These are phyloP conservation scores for Colletotrichum tofieldiae DNA, from an alignment of 2,329 filamentous ascomycete genomes.

Conservation along the genomic window DNA sequence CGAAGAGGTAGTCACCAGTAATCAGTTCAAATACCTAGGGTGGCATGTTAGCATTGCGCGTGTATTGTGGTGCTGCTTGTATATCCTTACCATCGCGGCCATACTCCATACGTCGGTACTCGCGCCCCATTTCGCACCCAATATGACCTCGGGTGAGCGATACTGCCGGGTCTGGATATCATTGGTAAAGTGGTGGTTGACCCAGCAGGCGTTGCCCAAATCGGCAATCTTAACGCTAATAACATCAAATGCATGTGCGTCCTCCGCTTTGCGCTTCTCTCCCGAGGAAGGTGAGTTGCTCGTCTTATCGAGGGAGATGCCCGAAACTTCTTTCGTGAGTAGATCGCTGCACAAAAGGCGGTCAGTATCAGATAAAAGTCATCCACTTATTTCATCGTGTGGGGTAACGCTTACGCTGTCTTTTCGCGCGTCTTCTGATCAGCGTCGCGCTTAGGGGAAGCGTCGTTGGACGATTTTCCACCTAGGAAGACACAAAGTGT, in stretches of 20 bases:
- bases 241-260: conserved; percentile 74
- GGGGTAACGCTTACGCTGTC: conserved; percentile 80
- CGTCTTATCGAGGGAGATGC: conserved; percentile 90
- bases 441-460: conserved; percentile 69
- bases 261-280: conserved; percentile 76
- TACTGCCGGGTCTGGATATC: conserved; percentile 99
- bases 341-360: conserved; percentile 75
- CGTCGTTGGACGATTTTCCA: conserved; percentile 57
- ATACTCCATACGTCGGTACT: conserved; percentile 99
- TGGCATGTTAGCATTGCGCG: not conserved
- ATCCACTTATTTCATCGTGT: conserved; percentile 10
- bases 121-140: conserved; percentile 98
- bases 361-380: conserved; percentile 26
- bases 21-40: conserved; percentile 94
- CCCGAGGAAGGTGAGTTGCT: conserved; percentile 66
- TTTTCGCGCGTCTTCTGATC: conserved; percentile 90
- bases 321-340: conserved; percentile 92
- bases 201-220: conserved; percentile 98
- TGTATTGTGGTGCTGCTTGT: not conserved
- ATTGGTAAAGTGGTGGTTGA: conserved; percentile 98
- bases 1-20: conserved; percentile 98
- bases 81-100: conserved; percentile 90
- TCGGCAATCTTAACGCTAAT: conserved; percentile 99
- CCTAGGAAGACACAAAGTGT: conserved; percentile 45
- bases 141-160: conserved; percentile 94